Percentiles rank a stretch among this genome's conserved stretches.
Conservation (phyloP, 169 alveolate genomes). For the Cryptosporidium parvum region DNA sequence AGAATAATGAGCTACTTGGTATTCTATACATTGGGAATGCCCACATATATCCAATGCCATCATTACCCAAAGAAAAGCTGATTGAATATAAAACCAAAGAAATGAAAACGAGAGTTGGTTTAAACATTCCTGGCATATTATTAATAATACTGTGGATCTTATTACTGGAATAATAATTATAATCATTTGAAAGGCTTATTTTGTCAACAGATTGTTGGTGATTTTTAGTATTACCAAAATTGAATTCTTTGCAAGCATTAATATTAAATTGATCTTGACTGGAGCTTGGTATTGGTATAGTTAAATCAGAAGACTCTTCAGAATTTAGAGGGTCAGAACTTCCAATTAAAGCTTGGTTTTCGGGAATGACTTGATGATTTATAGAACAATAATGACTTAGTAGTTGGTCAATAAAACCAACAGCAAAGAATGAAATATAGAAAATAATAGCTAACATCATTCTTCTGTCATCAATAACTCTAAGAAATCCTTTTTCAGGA, state of each 20-base stretch:
- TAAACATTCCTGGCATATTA: slow-evolving; percentile 59
- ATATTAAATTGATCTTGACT: neutral
- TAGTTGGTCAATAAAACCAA: slow-evolving; percentile 60
- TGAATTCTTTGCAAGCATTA: neutral
- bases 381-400: slow-evolving; percentile 3
- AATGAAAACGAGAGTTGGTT: slow-evolving; percentile 33
- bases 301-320: neutral
- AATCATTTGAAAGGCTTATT: neutral
- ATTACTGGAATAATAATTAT: neutral
- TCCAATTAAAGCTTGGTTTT: slow-evolving; percentile 33
- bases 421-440: slow-evolving; percentile 58
- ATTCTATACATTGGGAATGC: slow-evolving; percentile 62
- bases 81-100: slow-evolving; percentile 26
- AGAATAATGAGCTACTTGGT: slow-evolving; percentile 38
- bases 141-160: slow-evolving; percentile 25
- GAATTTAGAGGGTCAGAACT: neutral
- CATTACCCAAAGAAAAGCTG: slow-evolving; percentile 24
- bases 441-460: slow-evolving; percentile 59
- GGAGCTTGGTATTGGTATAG: neutral
- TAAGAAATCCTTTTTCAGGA: slow-evolving; percentile 45
- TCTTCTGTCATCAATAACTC: slow-evolving; percentile 42
- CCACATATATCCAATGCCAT: slow-evolving; percentile 75
- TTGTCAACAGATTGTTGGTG: neutral
- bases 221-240: neutral
- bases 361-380: slow-evolving; percentile 1